phyloP scores from a whole-genome alignment of 192 early-diverging fungal genomes.

The Phycomyces nitens region DNA sequence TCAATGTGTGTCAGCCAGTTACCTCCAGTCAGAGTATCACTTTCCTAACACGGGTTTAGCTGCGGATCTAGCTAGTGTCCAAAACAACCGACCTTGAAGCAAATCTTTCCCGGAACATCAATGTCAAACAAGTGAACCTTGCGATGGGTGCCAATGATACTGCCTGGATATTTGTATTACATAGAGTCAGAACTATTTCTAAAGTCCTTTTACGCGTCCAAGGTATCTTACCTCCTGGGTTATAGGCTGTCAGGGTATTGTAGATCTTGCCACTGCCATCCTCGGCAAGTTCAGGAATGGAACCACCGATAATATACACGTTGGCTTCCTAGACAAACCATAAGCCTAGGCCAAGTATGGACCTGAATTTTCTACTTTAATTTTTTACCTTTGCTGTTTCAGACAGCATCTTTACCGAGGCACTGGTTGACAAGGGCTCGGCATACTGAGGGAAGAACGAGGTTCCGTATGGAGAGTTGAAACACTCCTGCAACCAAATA shows the following conservation, averaged over 20 bases:
- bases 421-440: conserved; percentile 71
- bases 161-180: too few species aligned
- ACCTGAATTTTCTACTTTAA: neutral
- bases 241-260: conserved; percentile 82
- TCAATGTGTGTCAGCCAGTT: conserved; percentile 69
- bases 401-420: conserved; percentile 69
- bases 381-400: conserved; percentile 68
- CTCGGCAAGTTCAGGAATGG: conserved; percentile 80
- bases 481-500: conserved; percentile 74
- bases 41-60: conserved; percentile 45
- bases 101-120: conserved; percentile 88
- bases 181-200: too few species aligned
- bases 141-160: conserved; percentile 62
- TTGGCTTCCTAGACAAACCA: conserved; percentile 54
- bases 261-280: conserved; percentile 53
- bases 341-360: neutral
- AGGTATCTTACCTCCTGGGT: conserved; percentile 43
- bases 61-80: too few species aligned
- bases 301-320: conserved; percentile 87
- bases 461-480: conserved; percentile 97
- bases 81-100: conserved; percentile 79
- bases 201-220: too few species aligned
- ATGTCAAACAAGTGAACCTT: conserved; percentile 97
- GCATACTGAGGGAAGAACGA: conserved; percentile 88
- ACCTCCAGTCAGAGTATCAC: conserved; percentile 79